Conservation (phyloP, 805 yeast genomes). For the Blastobotrys peoriensis region DNA sequence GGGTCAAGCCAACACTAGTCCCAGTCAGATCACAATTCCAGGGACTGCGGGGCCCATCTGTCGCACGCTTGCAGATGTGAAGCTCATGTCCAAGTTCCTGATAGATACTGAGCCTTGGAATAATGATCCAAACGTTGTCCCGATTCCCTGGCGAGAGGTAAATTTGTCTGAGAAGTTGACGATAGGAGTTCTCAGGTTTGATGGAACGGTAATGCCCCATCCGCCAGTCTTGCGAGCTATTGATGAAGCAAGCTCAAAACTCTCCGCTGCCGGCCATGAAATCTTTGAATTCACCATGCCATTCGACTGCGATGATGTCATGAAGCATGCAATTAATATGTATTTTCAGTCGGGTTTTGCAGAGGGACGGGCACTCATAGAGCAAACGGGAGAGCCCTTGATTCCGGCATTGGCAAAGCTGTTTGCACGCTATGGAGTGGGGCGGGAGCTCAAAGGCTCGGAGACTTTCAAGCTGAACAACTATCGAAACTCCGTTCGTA, state of each 20-base stretch:
- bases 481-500: neutral
- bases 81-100: constrained; percentile 33
- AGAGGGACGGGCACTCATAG: neutral
- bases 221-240: constrained; percentile 42
- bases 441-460: neutral
- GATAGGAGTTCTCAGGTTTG: constrained; percentile 40
- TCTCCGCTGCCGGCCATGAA: constrained; percentile 41
- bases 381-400: neutral
- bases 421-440: neutral
- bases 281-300: constrained; percentile 40
- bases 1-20: constrained; percentile 21
- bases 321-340: neutral
- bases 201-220: constrained; percentile 41
- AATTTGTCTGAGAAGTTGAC: constrained; percentile 34
- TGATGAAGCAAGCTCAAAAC: constrained; percentile 10
- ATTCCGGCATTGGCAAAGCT: neutral
- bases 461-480: neutral
- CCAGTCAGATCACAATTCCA: constrained; percentile 36
- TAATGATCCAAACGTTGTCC: constrained; percentile 36
- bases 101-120: constrained; percentile 37
- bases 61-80: constrained; percentile 38
- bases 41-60: constrained; percentile 46
- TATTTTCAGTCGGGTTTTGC: neutral
- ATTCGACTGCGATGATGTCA: neutral
- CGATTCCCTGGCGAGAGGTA: constrained; percentile 37